Base-by-base conservation (phyloP, 2,329 filamentous ascomycete genomes). In the Corinectria fuckeliana region DNA sequence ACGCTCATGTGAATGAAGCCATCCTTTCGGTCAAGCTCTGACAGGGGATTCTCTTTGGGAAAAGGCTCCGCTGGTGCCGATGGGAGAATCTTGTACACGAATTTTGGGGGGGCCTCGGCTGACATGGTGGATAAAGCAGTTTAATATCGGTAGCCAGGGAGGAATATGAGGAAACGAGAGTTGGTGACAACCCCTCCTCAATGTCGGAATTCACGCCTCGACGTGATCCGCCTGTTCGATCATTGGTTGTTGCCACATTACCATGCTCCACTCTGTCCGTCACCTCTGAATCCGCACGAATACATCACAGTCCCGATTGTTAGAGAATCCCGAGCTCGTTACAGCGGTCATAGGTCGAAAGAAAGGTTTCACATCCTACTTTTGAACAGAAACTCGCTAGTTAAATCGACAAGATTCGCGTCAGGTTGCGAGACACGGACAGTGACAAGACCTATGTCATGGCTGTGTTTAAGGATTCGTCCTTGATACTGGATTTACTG, bases 1-100 rank as follows among this genome's bases (percentile, higher is more conserved):
- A 82, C 84, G 69, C 85, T 88, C 14, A 89, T 72, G 65, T 89
- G 86, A 28, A 89, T 77, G 72, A 86, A 89, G 48, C 85, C 85
- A 69, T 88, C 86, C 32, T 82, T 79, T 63, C 75, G 73, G 72
- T 89, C 86, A 42, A 88, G 81, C 30, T 84, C 81, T 11, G 86
- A 88, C 60, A 85, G 78, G 13, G 86, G 85, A 52, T 85, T 83
- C 58, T 77, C 74, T 2, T 76, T 71, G 3, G 86, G 86, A 32
- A 88, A 76, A 2, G 84, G 83, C 20, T 78, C 74, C 7, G 81
- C 80, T 26, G 86, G 85, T 21, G 81, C 78, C 20, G 73, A 65
- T 25, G 84, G 81, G 34, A 86, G 74, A 69, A 89, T 88, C 68
- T 89, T 88, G 80, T 88, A 88, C 63, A 88, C 75, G 62, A 77